phyloP scores from a whole-genome alignment of 2,329 filamentous ascomycete species.

The Orbilia javanica region DNA sequence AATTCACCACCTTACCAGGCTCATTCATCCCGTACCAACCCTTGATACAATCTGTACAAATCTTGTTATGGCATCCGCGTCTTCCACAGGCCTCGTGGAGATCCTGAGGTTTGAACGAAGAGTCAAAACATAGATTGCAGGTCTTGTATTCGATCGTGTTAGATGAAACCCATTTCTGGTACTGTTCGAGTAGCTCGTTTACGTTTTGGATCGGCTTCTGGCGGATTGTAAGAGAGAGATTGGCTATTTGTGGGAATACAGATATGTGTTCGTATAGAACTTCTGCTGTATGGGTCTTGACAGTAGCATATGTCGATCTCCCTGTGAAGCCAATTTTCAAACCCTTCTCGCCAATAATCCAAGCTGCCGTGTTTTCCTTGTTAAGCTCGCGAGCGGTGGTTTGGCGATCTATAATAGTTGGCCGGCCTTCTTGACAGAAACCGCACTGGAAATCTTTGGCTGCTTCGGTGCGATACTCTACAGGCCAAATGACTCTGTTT shows the following conservation, averaged over 20 bases:
- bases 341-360: slow-evolving; percentile 67
- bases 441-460: slow-evolving; percentile 66
- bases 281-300: slow-evolving; percentile 63
- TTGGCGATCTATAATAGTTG: slow-evolving; percentile 65
- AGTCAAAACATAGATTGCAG: slow-evolving; percentile 68
- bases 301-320: slow-evolving; percentile 66
- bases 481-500: slow-evolving; percentile 69
- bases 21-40: slow-evolving; percentile 69
- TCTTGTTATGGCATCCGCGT: slow-evolving; percentile 66
- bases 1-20: slow-evolving; percentile 67
- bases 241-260: slow-evolving; percentile 63
- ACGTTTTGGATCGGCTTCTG: slow-evolving; percentile 68
- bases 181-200: slow-evolving; percentile 63
- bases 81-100: slow-evolving; percentile 68
- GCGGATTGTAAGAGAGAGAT: slow-evolving; percentile 62
- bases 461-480: slow-evolving; percentile 65
- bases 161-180: slow-evolving; percentile 65
- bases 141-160: slow-evolving; percentile 64
- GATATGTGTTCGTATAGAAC: slow-evolving; percentile 65
- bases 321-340: slow-evolving; percentile 65
- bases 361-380: slow-evolving; percentile 66
- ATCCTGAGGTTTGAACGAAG: slow-evolving; percentile 63
- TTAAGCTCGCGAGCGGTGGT: slow-evolving; percentile 65
- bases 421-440: slow-evolving; percentile 65
- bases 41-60: slow-evolving; percentile 66